phyloP scores from a whole-genome alignment of 164 flowering plant species.

The Pachysandra terminalis region DNA sequence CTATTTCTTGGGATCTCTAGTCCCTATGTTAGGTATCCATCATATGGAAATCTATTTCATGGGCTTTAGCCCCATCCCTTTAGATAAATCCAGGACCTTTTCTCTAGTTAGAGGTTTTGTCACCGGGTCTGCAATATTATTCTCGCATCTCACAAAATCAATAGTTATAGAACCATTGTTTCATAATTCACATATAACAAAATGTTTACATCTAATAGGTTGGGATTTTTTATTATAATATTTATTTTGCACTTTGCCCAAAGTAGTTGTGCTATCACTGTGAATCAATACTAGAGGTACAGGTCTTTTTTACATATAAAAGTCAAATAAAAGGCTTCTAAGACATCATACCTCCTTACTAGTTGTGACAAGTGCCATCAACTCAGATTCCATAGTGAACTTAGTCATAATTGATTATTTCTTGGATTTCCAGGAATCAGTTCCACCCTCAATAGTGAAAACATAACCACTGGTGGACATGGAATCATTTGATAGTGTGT shows the following conservation, averaged over 20 bases:
- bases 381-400: constrained; percentile 5
- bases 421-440: constrained; percentile 1
- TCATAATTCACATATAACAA: background rate
- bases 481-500: background rate
- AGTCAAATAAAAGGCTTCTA: background rate
- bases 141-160: background rate
- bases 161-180: background rate
- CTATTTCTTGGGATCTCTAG: too few species aligned
- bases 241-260: constrained; percentile 7
- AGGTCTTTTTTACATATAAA: constrained; percentile 1
- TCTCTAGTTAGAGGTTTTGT: constrained; percentile 17
- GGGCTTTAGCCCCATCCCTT: constrained; percentile 9
- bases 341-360: constrained; percentile 9
- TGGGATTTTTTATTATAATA: constrained; percentile 6
- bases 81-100: background rate
- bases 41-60: background rate
- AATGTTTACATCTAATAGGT: constrained; percentile 9
- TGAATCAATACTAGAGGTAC: background rate
- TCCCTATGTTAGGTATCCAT: too few species aligned
- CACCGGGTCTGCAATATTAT: constrained; percentile 3
- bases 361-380: background rate
- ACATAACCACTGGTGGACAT: constrained; percentile 4
- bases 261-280: constrained; percentile 8
- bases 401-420: background rate
- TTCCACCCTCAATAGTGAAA: background rate